A percentile compares a stretch with the other conserved stretches of the same genome.
phyloP scores from a whole-genome alignment of 2,329 filamentous ascomycete genomes.

The Capronia americana region DNA sequence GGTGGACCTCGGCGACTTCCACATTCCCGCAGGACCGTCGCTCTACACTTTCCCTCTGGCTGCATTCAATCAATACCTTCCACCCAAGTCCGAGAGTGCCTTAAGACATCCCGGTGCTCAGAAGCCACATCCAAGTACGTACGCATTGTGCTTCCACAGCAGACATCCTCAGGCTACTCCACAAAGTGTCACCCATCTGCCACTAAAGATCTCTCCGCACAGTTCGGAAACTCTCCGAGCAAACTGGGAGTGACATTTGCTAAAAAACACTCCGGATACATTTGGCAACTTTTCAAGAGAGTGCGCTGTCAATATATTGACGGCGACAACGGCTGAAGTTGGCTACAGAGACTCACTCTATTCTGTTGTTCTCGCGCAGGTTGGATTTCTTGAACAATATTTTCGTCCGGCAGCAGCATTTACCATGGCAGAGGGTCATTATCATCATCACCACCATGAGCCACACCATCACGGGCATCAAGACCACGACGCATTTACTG shows the following conservation, averaged over 20 bases:
- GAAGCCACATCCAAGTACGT: background rate
- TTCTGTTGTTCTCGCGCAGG: background rate
- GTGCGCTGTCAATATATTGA: background rate
- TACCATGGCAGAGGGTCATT: constrained; percentile 18
- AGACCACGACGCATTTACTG: constrained; percentile 31
- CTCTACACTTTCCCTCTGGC: background rate
- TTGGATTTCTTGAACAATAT: background rate
- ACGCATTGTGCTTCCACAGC: background rate
- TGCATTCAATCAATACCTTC: background rate
- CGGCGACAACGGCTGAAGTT: background rate
- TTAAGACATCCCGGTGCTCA: background rate
- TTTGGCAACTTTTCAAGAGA: background rate
- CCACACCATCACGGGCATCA: constrained; percentile 21
- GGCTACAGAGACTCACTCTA: background rate
- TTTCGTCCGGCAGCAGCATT: background rate
- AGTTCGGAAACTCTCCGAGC: constrained; percentile 7
- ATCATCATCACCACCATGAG: constrained; percentile 24
- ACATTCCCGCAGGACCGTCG: background rate
- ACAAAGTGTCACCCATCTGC: background rate
- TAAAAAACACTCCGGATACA: constrained; percentile 14
- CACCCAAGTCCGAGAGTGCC: background rate
- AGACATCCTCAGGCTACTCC: background rate
- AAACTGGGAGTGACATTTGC: background rate
- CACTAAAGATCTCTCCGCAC: constrained; percentile 12
- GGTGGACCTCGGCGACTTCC: constrained; percentile 9